phyloP scores from a whole-genome alignment of 2,329 filamentous ascomycete genomes.

The Hypoxylon sp. region DNA sequence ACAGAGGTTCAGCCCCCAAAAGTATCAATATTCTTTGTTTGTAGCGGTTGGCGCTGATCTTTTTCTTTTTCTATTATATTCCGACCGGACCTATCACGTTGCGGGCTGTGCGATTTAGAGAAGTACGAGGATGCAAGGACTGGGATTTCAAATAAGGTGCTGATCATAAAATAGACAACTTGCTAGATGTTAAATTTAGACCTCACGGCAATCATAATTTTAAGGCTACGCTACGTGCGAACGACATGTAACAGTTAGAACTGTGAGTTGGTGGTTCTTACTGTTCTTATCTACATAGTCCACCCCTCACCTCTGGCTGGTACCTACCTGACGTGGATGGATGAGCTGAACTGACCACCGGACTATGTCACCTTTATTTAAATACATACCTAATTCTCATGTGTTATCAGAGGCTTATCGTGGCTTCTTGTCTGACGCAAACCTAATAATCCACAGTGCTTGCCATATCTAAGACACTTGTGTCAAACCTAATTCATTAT shows the following conservation, averaged over 20 bases:
- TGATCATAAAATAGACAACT: slow-evolving; percentile 14
- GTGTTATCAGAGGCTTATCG: neutral
- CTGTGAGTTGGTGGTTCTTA: neutral
- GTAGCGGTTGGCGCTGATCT: slow-evolving; percentile 22
- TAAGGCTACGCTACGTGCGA: slow-evolving; percentile 12
- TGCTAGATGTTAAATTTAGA: slow-evolving; percentile 43
- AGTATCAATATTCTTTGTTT: neutral
- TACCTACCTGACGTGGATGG: no score
- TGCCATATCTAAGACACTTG: neutral
- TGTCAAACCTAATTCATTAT: neutral
- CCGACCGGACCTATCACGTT: slow-evolving; percentile 29
- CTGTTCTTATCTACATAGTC: neutral
- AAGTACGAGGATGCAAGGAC: slow-evolving; percentile 32
- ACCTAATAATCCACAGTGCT: neutral
- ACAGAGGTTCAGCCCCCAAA: slow-evolving; percentile 13
- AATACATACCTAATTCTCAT: neutral
- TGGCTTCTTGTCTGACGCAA: neutral
- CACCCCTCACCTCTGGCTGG: neutral
- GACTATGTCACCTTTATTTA: neutral
- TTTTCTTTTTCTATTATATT: slow-evolving; percentile 19
- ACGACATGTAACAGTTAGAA: neutral
- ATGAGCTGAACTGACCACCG: neutral
- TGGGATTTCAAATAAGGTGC: slow-evolving; percentile 29
- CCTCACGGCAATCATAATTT: slow-evolving; percentile 40
- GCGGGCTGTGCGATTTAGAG: slow-evolving; percentile 6